These are phyloP conservation scores for Spencermartinsiella europaea DNA, from an alignment of 805 yeast species.

Conservation along the genomic window DNA sequence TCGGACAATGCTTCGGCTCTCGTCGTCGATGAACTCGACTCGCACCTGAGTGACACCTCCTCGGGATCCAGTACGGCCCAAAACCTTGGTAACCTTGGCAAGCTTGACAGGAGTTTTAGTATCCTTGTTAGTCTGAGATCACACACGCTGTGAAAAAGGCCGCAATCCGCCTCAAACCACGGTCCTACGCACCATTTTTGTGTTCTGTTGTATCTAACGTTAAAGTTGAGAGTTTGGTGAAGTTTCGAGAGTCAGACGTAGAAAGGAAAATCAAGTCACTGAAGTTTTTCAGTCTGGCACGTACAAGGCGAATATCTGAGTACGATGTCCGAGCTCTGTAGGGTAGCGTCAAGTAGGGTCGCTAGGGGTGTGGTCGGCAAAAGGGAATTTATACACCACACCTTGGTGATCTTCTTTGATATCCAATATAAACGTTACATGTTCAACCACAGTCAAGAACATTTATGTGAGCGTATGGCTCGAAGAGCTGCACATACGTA, in stretches of 20 bases:
- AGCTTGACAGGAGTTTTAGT: slow-evolving; percentile 80
- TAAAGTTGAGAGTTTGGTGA: slow-evolving; percentile 1
- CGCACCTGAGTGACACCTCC: slow-evolving; percentile 99
- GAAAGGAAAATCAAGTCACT: not conserved
- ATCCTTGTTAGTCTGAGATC: slow-evolving; percentile 27
- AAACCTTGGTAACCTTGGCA: slow-evolving; percentile 98
- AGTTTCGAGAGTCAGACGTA: not conserved
- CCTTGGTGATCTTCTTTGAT: too few relatives aligned
- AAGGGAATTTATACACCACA: too few relatives aligned
- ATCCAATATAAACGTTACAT: not conserved
- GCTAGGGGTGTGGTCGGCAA: too few relatives aligned
- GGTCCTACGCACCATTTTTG: not conserved
- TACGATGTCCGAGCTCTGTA: too few relatives aligned
- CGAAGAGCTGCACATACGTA: too few relatives aligned
- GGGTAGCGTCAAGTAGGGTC: too few relatives aligned
- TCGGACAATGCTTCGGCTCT: slow-evolving; percentile 94
- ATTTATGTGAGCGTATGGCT: too few relatives aligned
- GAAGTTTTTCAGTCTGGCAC: not conserved
- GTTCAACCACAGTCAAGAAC: slow-evolving; percentile 12
- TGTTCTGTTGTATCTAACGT: not conserved
- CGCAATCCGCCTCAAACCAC: not conserved
- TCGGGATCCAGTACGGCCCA: slow-evolving; percentile 99
- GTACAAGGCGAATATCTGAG: not conserved
- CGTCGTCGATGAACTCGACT: slow-evolving; percentile 93
- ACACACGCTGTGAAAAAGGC: not conserved